Evolutionary conservation across 2,329 filamentous ascomycete species (phyloP), one percentile per base, ranked within the genome.

Genomic region (Fusarium zealandicum): DNA sequence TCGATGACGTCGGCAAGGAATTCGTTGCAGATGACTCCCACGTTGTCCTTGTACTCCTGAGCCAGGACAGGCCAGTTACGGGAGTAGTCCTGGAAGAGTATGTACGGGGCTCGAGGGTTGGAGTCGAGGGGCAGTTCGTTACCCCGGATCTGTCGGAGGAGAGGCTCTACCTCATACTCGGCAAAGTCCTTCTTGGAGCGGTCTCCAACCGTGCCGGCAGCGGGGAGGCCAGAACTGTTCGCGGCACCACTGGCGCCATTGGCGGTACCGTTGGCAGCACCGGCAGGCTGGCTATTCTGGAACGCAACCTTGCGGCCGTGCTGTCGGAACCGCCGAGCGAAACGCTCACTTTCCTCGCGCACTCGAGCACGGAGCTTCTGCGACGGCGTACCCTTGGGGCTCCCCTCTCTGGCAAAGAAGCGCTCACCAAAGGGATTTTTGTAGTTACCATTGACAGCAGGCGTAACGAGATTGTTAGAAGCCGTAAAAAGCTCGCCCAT

Each of bases 381-480:
- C 0, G 79, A 75, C 1, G 80, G 80, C 1, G 80, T 82, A 18
- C 79, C 80, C 52, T 77, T 77, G 11, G 79, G 76, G 36, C 74
- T 78, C 3, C 78, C 79, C 10, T 79, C 78, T 8, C 78, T 72
- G 6, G 79, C 74, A 64, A 82, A 82, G 71, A 82, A 82, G 46
- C 72, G 74, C 63, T 80, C 79, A 51, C 78, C 77, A 13, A 80
- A 78, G 0, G 80, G 80, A 54, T 82, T 82, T 72, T 82, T 82
- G 75, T 82, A 82, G 70, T 80, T 81, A 42, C 80, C 80, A 46
- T 82, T 79, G 20, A 82, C 78, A 32, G 80, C 79, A 3, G 80
- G 80, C 1, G 78, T 81, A 31, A 82, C 78, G n/a, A 82, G 74
- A 46, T 82, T 80, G 69, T 80, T 81, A 27, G 78, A 82, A 0